These are phyloP conservation scores for Trichocladium uniseriatum DNA, from an alignment of 495 filamentous ascomycete species.

Conservation along the genomic window DNA sequence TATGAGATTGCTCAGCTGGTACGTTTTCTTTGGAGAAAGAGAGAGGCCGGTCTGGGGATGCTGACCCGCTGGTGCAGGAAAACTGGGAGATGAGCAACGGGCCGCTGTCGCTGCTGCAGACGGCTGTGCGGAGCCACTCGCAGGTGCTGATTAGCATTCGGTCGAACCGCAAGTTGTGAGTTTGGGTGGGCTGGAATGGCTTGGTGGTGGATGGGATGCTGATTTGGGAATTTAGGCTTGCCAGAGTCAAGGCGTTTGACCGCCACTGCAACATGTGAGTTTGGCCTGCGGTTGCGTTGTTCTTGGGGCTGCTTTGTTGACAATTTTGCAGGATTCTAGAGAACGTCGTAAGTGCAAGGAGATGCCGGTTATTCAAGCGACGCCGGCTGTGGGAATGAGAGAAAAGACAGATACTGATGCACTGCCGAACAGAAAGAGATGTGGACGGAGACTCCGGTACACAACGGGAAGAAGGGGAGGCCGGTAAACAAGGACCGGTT, in stretches of 20 bases:
- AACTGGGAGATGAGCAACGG: conserved; percentile 27
- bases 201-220: not conserved
- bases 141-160: conserved; percentile 87
- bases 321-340: conserved; percentile 18
- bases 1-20: conserved; percentile 26
- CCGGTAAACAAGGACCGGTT: conserved; percentile 97
- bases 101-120: conserved; percentile 72
- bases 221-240: conserved; percentile 29
- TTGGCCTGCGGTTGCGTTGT: not conserved
- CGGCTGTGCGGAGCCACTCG: conserved; percentile 74
- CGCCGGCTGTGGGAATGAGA: not conserved
- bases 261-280: conserved; percentile 27
- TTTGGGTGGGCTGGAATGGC: not conserved
- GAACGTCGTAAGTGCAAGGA: conserved; percentile 21
- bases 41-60: not conserved
- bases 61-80: conserved; percentile 9
- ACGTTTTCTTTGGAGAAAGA: not conserved
- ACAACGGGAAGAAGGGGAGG: conserved; percentile 72
- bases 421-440: conserved; percentile 63
- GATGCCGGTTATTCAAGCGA: not conserved
- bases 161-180: conserved; percentile 67
- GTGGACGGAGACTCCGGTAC: conserved; percentile 89
- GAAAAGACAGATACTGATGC: not conserved
- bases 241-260: conserved; percentile 42
- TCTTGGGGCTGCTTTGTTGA: conserved; percentile 3